phyloP scores from a whole-genome alignment of 306 rosid species.

The Fragaria ananassa region DNA sequence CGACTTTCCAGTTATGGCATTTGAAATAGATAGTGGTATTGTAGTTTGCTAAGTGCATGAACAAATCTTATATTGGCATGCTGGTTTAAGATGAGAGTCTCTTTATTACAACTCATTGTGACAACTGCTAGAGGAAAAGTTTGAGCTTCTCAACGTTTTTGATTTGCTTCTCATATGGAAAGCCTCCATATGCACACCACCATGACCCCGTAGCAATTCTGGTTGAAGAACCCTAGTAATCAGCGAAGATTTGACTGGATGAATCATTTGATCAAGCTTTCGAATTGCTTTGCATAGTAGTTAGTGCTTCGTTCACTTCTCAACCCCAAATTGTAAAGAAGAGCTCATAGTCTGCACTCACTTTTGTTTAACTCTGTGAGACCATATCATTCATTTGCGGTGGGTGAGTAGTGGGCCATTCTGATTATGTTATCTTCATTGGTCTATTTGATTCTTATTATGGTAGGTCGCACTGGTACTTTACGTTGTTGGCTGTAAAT shows the following conservation, averaged over 20 bases:
- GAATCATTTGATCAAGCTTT: not conserved
- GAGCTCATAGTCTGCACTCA: not conserved
- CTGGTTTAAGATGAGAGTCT: not conserved
- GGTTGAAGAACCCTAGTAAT: not conserved
- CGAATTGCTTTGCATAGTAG: not conserved
- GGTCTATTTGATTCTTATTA: constrained; percentile 22
- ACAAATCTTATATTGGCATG: not conserved
- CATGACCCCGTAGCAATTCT: not conserved
- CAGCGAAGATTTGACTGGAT: not conserved
- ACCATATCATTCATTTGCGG: not conserved
- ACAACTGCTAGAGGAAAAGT: not conserved
- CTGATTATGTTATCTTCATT: constrained; percentile 1
- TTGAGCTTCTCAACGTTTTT: not conserved
- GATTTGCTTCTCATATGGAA: not conserved
- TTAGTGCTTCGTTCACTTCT: not conserved
- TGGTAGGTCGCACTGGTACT: constrained; percentile 65
- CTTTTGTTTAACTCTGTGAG: not conserved
- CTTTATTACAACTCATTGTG: not conserved
- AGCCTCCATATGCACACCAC: not conserved
- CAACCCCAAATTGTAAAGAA: not conserved
- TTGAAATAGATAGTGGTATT: not conserved
- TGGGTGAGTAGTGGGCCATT: not conserved
- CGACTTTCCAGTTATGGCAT: not conserved
- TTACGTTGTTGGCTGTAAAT: constrained; percentile 62
- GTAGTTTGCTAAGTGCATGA: not conserved